Evolutionary conservation across 176 grass and related monocot genomes (phyloP), one percentile per base, ranked within the genome.

Genomic region (Lolium multiflorum): DNA sequence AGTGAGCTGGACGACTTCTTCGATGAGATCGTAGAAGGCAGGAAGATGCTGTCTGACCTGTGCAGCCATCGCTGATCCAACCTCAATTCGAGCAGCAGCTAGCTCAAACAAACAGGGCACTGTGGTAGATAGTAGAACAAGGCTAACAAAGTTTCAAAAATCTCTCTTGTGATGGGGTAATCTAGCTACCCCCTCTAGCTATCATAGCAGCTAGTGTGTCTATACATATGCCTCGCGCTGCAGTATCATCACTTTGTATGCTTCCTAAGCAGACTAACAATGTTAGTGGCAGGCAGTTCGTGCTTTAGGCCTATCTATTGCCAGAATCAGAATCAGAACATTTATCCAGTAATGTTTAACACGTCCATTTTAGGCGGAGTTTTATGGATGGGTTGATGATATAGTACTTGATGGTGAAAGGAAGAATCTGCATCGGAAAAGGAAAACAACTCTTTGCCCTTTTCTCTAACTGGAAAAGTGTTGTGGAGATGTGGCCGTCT

Each of bases 11-110:
- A 93, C 0, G 92, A 93, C 60, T 91, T 93, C 47, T 91, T 93
- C 1, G 89, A 93, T 4, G 92, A 93, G 79, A 93, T 93, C 2
- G 89, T 93, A 2, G 68, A 93, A 68, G 92, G 89, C 17, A 93
- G 92, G 83, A 93, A 91, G 92, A 89, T 90, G 84, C 60, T 93
- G 58, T 88, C 86, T 14, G 74, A 91, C 80, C 89, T 93, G 7
- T 93, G 89, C 79, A 91, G 92, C 51, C 88, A 91, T 67, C 82
- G 89, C 55, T 90, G 77, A 76, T 76, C 72, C 13, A 84, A 90
- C 21, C 46, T 46, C 65, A 55, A 16, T 55, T 3, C 6, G 65
- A 3, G 65, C 49, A 71, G 31, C 43, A n/a, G 13, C 48, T 52
- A 76, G 48, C 72, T 52, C 21, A 74, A 68, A 54, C 62, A 68